Percentiles rank a stretch among this genome's conserved stretches.
Conservation (phyloP, 345 rosid species). For the Salix exigua region DNA sequence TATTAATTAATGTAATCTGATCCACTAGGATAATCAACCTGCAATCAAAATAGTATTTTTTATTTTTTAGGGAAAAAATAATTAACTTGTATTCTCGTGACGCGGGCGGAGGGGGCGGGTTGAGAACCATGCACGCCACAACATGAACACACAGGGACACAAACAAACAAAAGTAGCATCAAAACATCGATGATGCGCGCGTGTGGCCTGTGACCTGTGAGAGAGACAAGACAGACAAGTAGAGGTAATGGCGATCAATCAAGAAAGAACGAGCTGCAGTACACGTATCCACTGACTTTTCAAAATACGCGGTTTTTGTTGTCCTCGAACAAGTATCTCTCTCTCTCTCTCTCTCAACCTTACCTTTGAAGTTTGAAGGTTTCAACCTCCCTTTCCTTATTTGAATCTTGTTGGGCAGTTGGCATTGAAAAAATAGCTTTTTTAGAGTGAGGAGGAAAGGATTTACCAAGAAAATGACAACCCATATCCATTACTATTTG, state of each 20-base stretch:
- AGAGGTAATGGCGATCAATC: neutral
- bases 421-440: conserved; percentile 3
- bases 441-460: neutral
- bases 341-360: conserved; percentile 3
- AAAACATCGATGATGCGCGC: neutral
- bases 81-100: no score
- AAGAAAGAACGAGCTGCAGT: neutral
- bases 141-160: no score
- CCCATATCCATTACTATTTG: conserved; percentile 2
- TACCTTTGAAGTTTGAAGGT: conserved; percentile 27
- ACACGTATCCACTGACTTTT: conserved; percentile 22
- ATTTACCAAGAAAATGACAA: conserved; percentile 9
- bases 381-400: conserved; percentile 11
- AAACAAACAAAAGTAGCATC: neutral
- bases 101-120: no score
- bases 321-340: neutral
- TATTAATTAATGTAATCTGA: no score
- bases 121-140: no score
- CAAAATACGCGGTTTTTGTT: conserved; percentile 28
- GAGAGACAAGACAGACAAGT: neutral
- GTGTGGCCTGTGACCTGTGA: neutral
- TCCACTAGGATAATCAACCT: no score
- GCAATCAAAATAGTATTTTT: no score
- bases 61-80: no score
- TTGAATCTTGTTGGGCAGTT: conserved; percentile 5